These are phyloP conservation scores for Sinapis alba DNA, from an alignment of 441 rosid species.

Conservation along the genomic window DNA sequence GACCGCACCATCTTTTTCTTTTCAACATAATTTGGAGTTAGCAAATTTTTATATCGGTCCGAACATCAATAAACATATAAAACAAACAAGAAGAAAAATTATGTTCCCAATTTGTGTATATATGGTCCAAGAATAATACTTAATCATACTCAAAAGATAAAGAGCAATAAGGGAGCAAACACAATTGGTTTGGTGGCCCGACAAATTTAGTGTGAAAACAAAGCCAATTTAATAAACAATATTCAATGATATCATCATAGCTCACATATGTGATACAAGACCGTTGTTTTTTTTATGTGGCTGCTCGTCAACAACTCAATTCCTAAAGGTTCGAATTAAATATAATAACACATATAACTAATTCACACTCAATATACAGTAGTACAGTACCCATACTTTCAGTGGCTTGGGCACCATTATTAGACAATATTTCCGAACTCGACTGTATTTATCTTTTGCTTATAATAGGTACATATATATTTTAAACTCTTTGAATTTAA, in stretches of 20 bases:
- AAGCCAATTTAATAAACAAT: background rate
- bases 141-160: conserved; percentile 5
- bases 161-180: conserved; percentile 13
- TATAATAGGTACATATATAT: background rate
- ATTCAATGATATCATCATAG: background rate
- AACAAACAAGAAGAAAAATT: background rate
- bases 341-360: too few species aligned
- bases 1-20: conserved; percentile 13
- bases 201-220: background rate
- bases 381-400: too few species aligned
- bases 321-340: too few species aligned
- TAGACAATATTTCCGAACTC: background rate
- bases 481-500: background rate
- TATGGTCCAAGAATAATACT: conserved; percentile 10
- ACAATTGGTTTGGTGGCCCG: conserved; percentile 3
- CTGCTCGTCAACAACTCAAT: too few species aligned
- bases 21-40: background rate
- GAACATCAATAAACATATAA: background rate
- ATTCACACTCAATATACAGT: too few species aligned
- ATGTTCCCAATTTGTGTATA: background rate
- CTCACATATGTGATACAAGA: too few species aligned
- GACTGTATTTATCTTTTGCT: background rate
- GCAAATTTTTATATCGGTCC: background rate
- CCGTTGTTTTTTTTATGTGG: too few species aligned
- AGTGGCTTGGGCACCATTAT: background rate